phyloP scores from a whole-genome alignment of 371 early-diverging fungal genomes.

The Apophysomyces variabilis region DNA sequence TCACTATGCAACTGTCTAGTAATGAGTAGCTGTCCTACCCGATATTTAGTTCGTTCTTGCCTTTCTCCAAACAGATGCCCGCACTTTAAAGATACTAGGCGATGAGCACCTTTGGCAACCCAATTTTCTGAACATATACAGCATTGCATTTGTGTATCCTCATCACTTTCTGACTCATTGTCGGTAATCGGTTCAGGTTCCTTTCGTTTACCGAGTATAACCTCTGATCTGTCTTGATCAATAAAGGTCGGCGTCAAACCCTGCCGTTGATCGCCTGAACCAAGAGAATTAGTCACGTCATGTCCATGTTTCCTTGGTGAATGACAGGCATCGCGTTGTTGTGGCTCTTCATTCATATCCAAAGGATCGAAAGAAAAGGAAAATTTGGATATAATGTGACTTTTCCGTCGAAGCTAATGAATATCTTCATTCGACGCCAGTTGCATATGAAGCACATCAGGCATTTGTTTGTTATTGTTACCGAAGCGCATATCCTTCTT shows the following conservation, averaged over 20 bases:
- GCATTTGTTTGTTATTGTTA: no score
- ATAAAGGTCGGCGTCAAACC: neutral
- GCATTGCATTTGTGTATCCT: slow-evolving; percentile 12
- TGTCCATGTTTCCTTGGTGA: neutral
- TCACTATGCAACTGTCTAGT: slow-evolving; percentile 3
- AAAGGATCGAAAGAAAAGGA: neutral
- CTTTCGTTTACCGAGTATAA: neutral
- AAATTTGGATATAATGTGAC: neutral
- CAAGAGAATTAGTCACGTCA: neutral
- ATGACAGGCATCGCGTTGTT: neutral
- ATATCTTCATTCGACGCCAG: no score
- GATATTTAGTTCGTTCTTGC: neutral
- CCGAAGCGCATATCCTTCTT: no score
- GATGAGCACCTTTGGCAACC: slow-evolving; percentile 12
- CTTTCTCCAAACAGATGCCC: slow-evolving; percentile 15
- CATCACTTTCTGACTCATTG: neutral
- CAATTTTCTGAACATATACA: slow-evolving; percentile 15
- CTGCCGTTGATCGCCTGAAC: neutral
- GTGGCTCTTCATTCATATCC: neutral
- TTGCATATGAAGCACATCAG: neutral
- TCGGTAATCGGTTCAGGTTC: neutral
- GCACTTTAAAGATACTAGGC: slow-evolving; percentile 12
- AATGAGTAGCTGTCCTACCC: neutral
- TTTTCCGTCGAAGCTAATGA: neutral
- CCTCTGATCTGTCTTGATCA: neutral